Base-by-base conservation (phyloP, 257 asterid genomes). In the Petrea volubilis region DNA sequence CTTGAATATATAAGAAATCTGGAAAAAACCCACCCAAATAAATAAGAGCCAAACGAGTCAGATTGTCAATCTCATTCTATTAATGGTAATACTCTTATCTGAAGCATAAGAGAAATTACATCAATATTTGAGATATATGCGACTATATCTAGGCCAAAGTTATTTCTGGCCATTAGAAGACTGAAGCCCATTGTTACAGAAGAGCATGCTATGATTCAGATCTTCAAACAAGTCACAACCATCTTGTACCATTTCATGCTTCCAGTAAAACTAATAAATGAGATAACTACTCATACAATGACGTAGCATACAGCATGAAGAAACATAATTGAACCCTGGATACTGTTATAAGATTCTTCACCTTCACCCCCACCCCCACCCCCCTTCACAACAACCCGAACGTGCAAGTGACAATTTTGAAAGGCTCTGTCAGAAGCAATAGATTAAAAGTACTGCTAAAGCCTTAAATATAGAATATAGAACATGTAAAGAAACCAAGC, bases 1-100 rank as follows among this genome's bases (percentile, higher is more conserved):
- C 84, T 90, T 83, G 79, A 95, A 95, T 15, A 90, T 50, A 67
- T 95, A 95, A 4, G 99, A 90, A 58, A 95, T 94, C 98, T 93
- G 88, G 46, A 76, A 80, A 76, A 80, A 62, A 62, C 66, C 58
- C 51, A 36, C 4, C 25, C 15, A 75, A 53, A 41, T 20, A 51
- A 43, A 58, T 41, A 55, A 29, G 23, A 38, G 21, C 17, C 40
- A 64, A 41, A 57, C 47, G 61, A n/a, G 43, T 72, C 23, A 72
- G 64, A 24, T 71, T 15, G 43, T 38, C 50, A 28, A 44, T 63
- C 25, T 4, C 34, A 51, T 25, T 38, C 17, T 70, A 34, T 34
- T n/a, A 24, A 61, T 51, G 44, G 6, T 17, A n/a, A 3, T 55
- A 47, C 11, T 57, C 60, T 17, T 38, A 67, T 61, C 28, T 62